phyloP scores from a whole-genome alignment of 257 asterid genomes.

The Gynochthodes officinalis region DNA sequence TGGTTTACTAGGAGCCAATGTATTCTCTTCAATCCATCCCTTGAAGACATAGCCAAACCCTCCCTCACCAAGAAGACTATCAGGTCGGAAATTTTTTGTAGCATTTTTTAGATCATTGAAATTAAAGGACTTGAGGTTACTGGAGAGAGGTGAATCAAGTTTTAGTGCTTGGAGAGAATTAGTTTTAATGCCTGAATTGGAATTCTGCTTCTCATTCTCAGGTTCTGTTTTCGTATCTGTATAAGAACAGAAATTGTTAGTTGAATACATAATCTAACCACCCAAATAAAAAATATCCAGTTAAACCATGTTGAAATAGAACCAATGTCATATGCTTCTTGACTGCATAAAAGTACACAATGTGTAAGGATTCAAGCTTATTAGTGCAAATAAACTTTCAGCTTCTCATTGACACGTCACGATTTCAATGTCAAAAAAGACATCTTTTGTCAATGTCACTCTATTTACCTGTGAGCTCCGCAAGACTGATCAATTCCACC shows the following conservation, averaged over 20 bases:
- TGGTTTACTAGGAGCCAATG: constrained; percentile 46
- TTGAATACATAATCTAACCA: background rate
- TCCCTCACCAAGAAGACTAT: constrained; percentile 74
- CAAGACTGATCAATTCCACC: no score
- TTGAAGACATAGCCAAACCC: constrained; percentile 77
- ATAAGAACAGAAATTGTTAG: constrained; percentile 4
- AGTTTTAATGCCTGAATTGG: constrained; percentile 11
- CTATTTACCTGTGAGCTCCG: background rate
- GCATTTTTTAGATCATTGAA: constrained; percentile 65
- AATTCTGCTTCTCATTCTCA: constrained; percentile 24
- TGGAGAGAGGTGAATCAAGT: constrained; percentile 29
- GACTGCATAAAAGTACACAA: background rate
- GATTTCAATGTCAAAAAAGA: background rate
- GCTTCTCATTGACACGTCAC: background rate
- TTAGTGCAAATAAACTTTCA: background rate
- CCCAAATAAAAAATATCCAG: background rate
- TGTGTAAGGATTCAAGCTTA: background rate
- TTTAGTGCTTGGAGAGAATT: constrained; percentile 19
- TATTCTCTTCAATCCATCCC: constrained; percentile 67
- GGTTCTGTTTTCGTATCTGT: constrained; percentile 37
- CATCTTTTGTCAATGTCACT: no score
- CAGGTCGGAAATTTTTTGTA: constrained; percentile 56
- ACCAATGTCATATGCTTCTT: background rate
- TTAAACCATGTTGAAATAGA: background rate
- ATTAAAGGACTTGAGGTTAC: constrained; percentile 53